Conservation (phyloP, 257 asterid genomes). For the Linaria vulgaris region DNA sequence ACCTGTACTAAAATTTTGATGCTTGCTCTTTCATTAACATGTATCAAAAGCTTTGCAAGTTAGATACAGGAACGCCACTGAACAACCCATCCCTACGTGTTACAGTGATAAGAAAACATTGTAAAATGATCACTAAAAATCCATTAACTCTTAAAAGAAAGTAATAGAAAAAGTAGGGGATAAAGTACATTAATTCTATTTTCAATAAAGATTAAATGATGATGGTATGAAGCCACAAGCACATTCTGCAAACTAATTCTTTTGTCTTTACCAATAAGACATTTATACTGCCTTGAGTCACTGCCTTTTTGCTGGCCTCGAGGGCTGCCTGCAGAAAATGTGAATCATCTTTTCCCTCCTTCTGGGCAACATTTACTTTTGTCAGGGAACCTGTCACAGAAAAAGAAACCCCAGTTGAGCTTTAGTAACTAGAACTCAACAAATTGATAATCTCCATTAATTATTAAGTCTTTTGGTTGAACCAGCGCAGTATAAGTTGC, state of each 20-base stretch:
- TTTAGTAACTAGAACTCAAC: constrained; percentile 1
- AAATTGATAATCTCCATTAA: not conserved
- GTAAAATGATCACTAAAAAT: not conserved
- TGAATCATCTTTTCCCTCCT: constrained; percentile 59
- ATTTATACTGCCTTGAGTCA: constrained; percentile 77
- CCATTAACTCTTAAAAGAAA: constrained; percentile 8
- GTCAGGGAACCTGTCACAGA: constrained; percentile 57
- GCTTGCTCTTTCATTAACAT: not conserved
- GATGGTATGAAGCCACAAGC: not conserved
- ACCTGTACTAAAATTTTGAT: not conserved
- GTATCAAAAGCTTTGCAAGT: constrained; percentile 18
- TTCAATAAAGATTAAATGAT: constrained; percentile 11
- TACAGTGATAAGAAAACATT: constrained; percentile 10
- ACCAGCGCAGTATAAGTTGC: not conserved
- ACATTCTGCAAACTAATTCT: not conserved
- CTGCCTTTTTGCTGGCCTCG: constrained; percentile 78
- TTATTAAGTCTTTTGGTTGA: not conserved
- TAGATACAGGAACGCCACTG: not conserved
- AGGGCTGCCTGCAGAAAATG: constrained; percentile 60
- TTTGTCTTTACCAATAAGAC: constrained; percentile 62
- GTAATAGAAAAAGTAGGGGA: not conserved
- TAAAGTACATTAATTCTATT: not conserved
- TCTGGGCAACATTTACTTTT: constrained; percentile 49
- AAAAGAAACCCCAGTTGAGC: constrained; percentile 29
- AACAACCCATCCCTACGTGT: not conserved